Conservation (phyloP, 257 asterid species). For the Capsicum rhomboideum region DNA sequence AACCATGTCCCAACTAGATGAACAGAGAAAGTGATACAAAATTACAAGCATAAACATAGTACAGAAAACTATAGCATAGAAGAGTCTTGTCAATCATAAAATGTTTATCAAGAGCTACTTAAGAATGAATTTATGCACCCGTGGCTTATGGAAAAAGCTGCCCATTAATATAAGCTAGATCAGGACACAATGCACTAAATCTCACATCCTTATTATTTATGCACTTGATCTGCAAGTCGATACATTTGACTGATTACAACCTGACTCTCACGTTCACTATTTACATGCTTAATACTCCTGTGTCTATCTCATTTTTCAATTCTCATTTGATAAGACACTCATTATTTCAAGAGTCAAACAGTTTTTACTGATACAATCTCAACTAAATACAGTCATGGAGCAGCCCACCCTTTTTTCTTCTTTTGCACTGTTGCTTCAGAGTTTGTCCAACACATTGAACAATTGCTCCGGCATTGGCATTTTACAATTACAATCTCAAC, state of each 20-base stretch:
- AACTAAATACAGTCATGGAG: not conserved
- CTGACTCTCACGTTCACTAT: not conserved
- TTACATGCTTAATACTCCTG: not conserved
- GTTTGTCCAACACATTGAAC: not conserved
- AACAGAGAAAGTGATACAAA: not conserved
- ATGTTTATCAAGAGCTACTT: not conserved
- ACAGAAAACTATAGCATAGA: not conserved
- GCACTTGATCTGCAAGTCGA: not conserved
- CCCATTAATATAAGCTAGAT: not conserved
- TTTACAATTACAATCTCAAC: not conserved
- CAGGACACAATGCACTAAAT: not conserved
- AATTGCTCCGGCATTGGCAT: not conserved
- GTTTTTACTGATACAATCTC: not conserved
- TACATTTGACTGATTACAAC: not conserved
- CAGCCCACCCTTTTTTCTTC: not conserved
- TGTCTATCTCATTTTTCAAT: not conserved
- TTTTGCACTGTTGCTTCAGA: not conserved
- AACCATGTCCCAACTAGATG: conserved; percentile 46
- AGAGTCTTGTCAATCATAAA: not conserved
- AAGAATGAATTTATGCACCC: not conserved
- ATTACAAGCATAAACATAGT: not conserved
- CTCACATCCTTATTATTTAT: not conserved
- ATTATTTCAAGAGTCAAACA: not conserved
- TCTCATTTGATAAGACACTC: not conserved
- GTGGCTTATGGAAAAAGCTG: not conserved